These are phyloP conservation scores for Fomes fomentarius DNA, from an alignment of 1,284 basidiomycete genomes.

Conservation along the genomic window DNA sequence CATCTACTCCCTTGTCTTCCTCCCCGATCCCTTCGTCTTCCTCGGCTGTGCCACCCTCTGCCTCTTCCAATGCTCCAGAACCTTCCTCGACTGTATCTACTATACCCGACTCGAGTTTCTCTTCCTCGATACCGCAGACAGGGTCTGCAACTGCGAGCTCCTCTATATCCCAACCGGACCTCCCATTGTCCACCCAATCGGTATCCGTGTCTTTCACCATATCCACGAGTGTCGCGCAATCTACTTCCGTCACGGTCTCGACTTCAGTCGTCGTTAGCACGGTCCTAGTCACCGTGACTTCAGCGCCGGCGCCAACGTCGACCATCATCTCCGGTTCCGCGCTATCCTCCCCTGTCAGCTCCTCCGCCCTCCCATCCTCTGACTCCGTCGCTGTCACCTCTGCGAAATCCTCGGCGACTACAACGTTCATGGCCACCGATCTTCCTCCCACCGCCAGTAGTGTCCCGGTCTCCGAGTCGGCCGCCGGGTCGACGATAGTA, in stretches of 20 bases:
- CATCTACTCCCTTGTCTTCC: background rate
- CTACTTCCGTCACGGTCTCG: conserved; percentile 13
- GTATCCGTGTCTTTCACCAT: background rate
- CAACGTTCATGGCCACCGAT: conserved; percentile 54
- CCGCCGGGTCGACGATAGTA: conserved; percentile 38
- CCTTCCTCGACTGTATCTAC: conserved; percentile 7
- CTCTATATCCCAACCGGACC: background rate
- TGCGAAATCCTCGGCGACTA: background rate
- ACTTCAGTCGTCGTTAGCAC: conserved; percentile 26
- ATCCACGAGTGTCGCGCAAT: background rate
- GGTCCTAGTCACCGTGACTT: conserved; percentile 25
- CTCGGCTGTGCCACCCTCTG: conserved; percentile 2
- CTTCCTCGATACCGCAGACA: too few species aligned
- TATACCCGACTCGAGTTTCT: too few species aligned
- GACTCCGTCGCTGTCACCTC: background rate
- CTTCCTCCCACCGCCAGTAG: background rate
- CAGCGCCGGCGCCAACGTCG: conserved; percentile 2
- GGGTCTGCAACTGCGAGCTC: background rate
- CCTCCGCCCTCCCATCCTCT: conserved; percentile 3
- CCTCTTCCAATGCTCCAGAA: background rate
- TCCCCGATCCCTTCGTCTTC: background rate
- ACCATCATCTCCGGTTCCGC: background rate
- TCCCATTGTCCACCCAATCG: conserved; percentile 7
- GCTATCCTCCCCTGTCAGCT: conserved; percentile 1
- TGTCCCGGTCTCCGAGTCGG: too few species aligned